Base-by-base conservation (phyloP, 371 early-diverging fungal genomes). In the Mucor saturninus region DNA sequence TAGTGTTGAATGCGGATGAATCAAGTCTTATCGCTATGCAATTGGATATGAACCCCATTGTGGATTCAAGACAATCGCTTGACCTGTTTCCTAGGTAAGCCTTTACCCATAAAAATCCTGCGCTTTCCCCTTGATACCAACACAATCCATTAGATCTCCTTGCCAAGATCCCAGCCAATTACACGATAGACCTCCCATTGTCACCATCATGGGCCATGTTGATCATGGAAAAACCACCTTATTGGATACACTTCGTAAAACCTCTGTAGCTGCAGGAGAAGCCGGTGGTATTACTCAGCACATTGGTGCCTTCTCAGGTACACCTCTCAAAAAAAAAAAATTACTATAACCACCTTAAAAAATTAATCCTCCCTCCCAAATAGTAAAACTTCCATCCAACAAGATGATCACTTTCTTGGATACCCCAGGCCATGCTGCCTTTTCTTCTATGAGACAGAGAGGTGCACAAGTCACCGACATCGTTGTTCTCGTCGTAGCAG, bases 161-260 rank as follows among this genome's bases (percentile, higher is more conserved):
- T 91, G 93, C 0, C 85, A 79, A 29, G 93, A 93, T 60, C 86
- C 88, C 83, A 83, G 88, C 2, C 62, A 70, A 11, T 86, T 89
- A 60, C 91, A 91, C 21, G 62, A 73, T 7, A 85, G 97, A 42
- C 94, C 97, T 2, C 98, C 98, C 6, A 91, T 97, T 15, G 95
- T 97, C 26, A 96, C 97, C 6, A 95, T 99, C 65, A 93, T 99
- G 94, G 99, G 99, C 13, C 98, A 98, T 65, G 95, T 97, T 32
- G 97, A 98, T 75, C 98, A 97, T 69, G 98, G 98, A 32, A 98
- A 98, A 70, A 98, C 98, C 1, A 98, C 99, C 0, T 79, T 99
- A 26, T 78, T 99, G 63, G 99, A 99, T 72, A 81, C 94, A 0
- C 81, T 97, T 38, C 89, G 97, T 42, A 93, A 94, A 68, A 91